phyloP scores from a whole-genome alignment of 805 yeast species.

The Candida oleophila region DNA sequence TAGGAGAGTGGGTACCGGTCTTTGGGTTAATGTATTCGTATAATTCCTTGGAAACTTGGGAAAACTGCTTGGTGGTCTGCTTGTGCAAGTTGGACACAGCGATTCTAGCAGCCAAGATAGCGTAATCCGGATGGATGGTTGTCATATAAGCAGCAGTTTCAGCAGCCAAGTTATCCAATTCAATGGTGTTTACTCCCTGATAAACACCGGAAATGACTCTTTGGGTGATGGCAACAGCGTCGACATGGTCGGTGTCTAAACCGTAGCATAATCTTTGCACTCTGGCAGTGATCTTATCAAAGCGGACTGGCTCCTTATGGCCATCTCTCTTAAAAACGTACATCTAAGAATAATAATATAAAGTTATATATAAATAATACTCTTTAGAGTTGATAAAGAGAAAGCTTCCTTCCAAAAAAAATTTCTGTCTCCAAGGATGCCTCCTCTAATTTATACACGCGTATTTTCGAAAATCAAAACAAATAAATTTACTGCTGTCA shows the following conservation, averaged over 20 bases:
- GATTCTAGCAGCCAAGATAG: conserved; percentile 90
- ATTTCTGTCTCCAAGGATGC: neutral
- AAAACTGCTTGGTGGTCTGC: conserved; percentile 85
- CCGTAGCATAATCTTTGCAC: conserved; percentile 94
- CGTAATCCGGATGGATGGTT: conserved; percentile 97
- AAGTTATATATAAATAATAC: neutral
- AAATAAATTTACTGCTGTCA: neutral
- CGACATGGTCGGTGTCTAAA: conserved; percentile 85
- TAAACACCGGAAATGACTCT: conserved; percentile 94
- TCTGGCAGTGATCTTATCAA: conserved; percentile 92
- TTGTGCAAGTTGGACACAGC: conserved; percentile 94
- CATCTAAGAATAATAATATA: conserved; percentile 43
- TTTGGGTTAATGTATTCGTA: conserved; percentile 80
- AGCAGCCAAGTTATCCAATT: conserved; percentile 69
- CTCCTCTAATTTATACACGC: neutral
- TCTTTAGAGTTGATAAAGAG: conserved; percentile 4
- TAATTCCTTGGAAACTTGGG: conserved; percentile 71
- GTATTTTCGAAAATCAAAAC: conserved; percentile 3
- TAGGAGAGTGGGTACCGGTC: conserved; percentile 56
- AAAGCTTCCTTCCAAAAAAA: neutral
- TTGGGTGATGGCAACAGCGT: conserved; percentile 94
- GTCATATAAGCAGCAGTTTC: conserved; percentile 98
- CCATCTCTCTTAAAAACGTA: conserved; percentile 92
- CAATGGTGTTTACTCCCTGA: conserved; percentile 94
- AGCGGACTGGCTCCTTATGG: conserved; percentile 89